These are phyloP conservation scores for Saccharomyces paradoxus DNA, from an alignment of 805 yeast genomes.

Conservation along the genomic window DNA sequence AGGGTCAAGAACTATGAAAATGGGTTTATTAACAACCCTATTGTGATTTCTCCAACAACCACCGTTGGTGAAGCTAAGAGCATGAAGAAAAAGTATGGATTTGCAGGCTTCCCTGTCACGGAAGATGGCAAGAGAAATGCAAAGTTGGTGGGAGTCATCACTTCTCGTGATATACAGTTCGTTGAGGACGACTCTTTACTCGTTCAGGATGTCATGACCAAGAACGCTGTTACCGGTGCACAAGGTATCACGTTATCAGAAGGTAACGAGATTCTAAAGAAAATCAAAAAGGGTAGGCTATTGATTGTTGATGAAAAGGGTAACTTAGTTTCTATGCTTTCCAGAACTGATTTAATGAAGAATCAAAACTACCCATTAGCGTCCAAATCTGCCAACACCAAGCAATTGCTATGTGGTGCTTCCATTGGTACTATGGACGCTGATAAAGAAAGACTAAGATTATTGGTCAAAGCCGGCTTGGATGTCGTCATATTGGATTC, in stretches of 20 bases:
- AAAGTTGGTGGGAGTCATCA: slow-evolving; percentile 87
- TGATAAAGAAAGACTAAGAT: slow-evolving; percentile 75
- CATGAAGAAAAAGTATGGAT: slow-evolving; percentile 69
- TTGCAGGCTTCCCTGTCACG: slow-evolving; percentile 97
- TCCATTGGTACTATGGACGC: slow-evolving; percentile 91
- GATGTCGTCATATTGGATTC: slow-evolving; percentile 95
- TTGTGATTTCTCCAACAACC: slow-evolving; percentile 66
- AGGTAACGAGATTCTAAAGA: slow-evolving; percentile 85
- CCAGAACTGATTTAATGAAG: slow-evolving; percentile 95
- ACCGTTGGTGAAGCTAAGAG: slow-evolving; percentile 76
- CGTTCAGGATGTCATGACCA: slow-evolving; percentile 82
- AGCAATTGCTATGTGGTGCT: slow-evolving; percentile 51
- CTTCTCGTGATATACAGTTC: slow-evolving; percentile 96
- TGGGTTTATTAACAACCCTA: slow-evolving; percentile 92
- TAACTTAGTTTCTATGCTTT: slow-evolving; percentile 75
- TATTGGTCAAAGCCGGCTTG: slow-evolving; percentile 90
- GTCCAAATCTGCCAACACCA: slow-evolving; percentile 28
- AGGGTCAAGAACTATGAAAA: slow-evolving; percentile 95
- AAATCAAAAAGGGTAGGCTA: slow-evolving; percentile 40
- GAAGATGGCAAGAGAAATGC: slow-evolving; percentile 82
- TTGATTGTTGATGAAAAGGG: slow-evolving; percentile 65
- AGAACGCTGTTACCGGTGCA: slow-evolving; percentile 73
- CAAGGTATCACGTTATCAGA: slow-evolving; percentile 73
- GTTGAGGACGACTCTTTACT: slow-evolving; percentile 58
- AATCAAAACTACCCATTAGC: slow-evolving; percentile 90